phyloP scores from a whole-genome alignment of 306 rosid genomes.

The Dryas drummondii region DNA sequence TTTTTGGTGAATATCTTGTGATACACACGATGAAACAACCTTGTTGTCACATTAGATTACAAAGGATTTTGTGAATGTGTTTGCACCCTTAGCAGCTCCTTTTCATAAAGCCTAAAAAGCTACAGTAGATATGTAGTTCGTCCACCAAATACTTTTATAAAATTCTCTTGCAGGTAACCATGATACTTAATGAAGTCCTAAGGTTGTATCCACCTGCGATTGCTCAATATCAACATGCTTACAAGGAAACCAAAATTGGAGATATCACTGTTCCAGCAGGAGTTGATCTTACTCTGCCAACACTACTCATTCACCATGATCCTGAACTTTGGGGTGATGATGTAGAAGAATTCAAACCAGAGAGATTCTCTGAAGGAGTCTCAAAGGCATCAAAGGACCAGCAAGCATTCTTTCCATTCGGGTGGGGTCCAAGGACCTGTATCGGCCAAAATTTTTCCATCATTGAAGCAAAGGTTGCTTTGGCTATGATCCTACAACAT shows the following conservation, averaged over 20 bases:
- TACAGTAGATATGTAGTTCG: not conserved
- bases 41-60: no score
- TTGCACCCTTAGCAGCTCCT: no score
- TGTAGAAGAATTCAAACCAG: conserved; percentile 50
- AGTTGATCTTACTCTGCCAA: conserved; percentile 44
- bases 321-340: conserved; percentile 47
- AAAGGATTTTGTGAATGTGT: no score
- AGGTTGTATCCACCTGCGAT: conserved; percentile 56
- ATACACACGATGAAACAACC: no score
- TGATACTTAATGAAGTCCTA: conserved; percentile 52
- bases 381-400: conserved; percentile 38
- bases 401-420: conserved; percentile 48
- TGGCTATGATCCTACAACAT: conserved; percentile 42
- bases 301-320: conserved; percentile 48
- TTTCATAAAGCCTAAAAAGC: not conserved
- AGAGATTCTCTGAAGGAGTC: conserved; percentile 50
- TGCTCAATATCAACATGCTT: conserved; percentile 43
- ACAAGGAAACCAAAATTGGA: conserved; percentile 38
- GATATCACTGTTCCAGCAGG: conserved; percentile 42
- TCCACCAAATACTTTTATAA: not conserved
- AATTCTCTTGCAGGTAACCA: conserved; percentile 40
- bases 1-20: no score
- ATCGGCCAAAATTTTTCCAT: conserved; percentile 49
- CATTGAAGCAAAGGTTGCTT: conserved; percentile 45
- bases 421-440: conserved; percentile 57